phyloP scores from a whole-genome alignment of 1,139 yeast genomes.

The Candida smagusa region DNA sequence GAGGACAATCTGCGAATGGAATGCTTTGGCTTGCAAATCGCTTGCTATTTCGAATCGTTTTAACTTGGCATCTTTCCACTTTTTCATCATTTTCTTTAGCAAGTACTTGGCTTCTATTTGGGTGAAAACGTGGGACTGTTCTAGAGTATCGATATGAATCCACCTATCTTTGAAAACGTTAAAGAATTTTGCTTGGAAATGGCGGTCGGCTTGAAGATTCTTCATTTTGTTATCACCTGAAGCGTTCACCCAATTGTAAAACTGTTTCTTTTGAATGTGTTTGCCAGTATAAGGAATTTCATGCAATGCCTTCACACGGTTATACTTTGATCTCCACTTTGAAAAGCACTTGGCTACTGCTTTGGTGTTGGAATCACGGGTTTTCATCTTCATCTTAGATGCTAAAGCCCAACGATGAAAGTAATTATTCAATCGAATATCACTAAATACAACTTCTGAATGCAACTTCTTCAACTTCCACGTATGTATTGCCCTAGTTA shows the following conservation, averaged over 20 bases:
- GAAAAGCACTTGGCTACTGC: background rate
- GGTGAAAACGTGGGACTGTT: constrained; percentile 1
- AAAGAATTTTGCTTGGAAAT: background rate
- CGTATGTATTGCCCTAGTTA: constrained; percentile 7
- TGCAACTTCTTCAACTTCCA: constrained; percentile 15
- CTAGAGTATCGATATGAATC: background rate
- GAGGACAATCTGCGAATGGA: constrained; percentile 9
- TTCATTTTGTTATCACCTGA: background rate
- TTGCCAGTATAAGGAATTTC: too few relatives aligned
- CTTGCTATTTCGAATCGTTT: constrained; percentile 14
- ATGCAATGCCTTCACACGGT: too few relatives aligned
- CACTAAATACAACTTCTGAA: background rate
- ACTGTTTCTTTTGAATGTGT: background rate
- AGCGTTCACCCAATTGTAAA: background rate
- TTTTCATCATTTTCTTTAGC: constrained; percentile 6
- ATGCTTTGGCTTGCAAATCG: constrained; percentile 14
- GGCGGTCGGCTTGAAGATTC: background rate
- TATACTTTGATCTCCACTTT: background rate
- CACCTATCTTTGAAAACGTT: background rate
- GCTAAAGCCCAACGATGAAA: constrained; percentile 9
- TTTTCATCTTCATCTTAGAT: constrained; percentile 1
- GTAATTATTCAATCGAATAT: constrained; percentile 1
- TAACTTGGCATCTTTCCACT: constrained; percentile 20
- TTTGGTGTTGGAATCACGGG: background rate
- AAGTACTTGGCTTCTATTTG: constrained; percentile 7